These are phyloP conservation scores for Echinosophora koreensis DNA, from an alignment of 306 rosid species.

Conservation along the genomic window DNA sequence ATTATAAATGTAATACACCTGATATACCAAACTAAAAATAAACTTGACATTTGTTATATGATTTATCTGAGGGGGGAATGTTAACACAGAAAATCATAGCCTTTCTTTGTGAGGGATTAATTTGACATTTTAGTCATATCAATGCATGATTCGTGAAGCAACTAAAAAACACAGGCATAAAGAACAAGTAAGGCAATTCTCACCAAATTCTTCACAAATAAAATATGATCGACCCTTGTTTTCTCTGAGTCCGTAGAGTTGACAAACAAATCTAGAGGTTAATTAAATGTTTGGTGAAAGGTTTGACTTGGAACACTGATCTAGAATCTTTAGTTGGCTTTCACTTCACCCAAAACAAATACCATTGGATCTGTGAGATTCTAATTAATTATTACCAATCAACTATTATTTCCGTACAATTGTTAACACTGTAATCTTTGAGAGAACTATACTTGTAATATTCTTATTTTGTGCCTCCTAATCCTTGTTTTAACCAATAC, in stretches of 20 bases:
- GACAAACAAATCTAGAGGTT: slow-evolving; percentile 32
- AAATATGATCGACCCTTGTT: slow-evolving; percentile 32
- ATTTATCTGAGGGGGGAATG: too few species aligned
- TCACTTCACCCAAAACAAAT: slow-evolving; percentile 49
- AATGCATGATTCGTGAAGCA: not conserved
- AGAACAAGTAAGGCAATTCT: slow-evolving; percentile 6
- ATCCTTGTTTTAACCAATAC: slow-evolving; percentile 2
- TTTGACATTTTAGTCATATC: not conserved
- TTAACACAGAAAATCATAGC: too few species aligned
- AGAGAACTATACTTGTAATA: not conserved
- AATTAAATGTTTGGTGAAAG: slow-evolving; percentile 39
- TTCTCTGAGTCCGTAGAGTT: slow-evolving; percentile 37
- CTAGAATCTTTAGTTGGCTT: slow-evolving; percentile 48
- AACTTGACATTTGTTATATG: too few species aligned
- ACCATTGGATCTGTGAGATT: slow-evolving; percentile 20
- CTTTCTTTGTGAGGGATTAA: not conserved
- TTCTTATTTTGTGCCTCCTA: slow-evolving; percentile 22
- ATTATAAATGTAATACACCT: too few species aligned
- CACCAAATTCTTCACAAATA: slow-evolving; percentile 20
- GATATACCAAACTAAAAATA: too few species aligned
- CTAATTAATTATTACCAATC: slow-evolving; percentile 19
- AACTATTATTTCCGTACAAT: not conserved
- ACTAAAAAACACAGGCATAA: not conserved
- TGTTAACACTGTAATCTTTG: not conserved
- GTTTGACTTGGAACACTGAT: slow-evolving; percentile 48